Evolutionary conservation across 2,329 filamentous ascomycete genomes (phyloP), one percentile per base, ranked within the genome.

Genomic region (Golovinomyces cichoracearum): DNA sequence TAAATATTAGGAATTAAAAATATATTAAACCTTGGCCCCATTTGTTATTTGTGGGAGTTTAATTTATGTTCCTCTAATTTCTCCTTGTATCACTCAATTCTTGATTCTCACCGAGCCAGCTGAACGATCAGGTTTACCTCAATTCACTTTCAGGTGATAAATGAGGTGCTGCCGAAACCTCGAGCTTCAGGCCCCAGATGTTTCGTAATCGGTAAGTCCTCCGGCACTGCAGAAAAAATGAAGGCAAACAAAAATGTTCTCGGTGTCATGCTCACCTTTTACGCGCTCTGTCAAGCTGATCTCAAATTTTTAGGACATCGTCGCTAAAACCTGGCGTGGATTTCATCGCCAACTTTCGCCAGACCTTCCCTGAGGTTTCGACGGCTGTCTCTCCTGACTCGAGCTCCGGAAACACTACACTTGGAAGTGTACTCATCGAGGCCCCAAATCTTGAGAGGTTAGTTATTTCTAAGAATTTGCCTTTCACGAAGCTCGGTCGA

Each of bases 241-340:
- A n/a, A n/a, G n/a, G n/a, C n/a, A n/a, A n/a, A n/a, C n/a, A n/a
- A n/a, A n/a, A n/a, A n/a, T n/a, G n/a, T n/a, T n/a, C n/a, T n/a
- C n/a, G 29, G 19, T n/a, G 9, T 19, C 4, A 5, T 7, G 7
- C 9, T 5, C 4, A 19, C 23, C 4, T 40, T 15, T 44, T 5
- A 17, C 10, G n/a, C n/a, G 5, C n/a, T 27, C 3, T 26, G 12
- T 27, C 45, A 25, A 47, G 56, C 45, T 48, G 17, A 48, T 31
- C 33, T 23, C 2, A 19, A 15, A 5, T 27, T 5, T 15, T 6
- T 83, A 65, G 82, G 52, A 59, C 55, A 52, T 59, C 57, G 63
- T 77, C 81, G 49, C 82, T 85, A 64, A 93, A 93, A 68, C 85
- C 85, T 49, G 78, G 76, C 62, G 81, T 86, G 61, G 83, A 86